Conservation (phyloP, 2,329 filamentous ascomycete species). For the Neobulgaria alba region DNA sequence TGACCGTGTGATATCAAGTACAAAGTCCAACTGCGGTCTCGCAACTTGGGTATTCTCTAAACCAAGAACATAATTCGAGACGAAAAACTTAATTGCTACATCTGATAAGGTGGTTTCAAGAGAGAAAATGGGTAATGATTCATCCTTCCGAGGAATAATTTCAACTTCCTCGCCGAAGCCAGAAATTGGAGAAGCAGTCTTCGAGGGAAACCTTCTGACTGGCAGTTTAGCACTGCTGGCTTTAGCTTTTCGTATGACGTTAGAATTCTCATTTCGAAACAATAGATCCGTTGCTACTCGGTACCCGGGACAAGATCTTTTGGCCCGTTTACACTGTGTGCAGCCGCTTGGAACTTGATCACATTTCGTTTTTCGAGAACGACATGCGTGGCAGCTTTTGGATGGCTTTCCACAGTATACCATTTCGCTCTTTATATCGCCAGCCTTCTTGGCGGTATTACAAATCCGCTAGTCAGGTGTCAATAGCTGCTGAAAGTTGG, state of each 20-base stretch:
- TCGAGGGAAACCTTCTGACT: constrained; percentile 5
- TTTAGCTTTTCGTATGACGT: constrained; percentile 41
- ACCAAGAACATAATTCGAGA: constrained; percentile 29
- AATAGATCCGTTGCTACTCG: constrained; percentile 47
- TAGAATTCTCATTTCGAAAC: constrained; percentile 48
- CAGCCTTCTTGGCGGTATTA: too few relatives aligned
- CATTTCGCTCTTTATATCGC: constrained; percentile 37
- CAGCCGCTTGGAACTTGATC: constrained; percentile 44
- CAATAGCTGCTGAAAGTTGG: too few relatives aligned
- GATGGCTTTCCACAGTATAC: constrained; percentile 51
- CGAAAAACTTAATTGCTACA: constrained; percentile 20
- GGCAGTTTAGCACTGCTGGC: constrained; percentile 25
- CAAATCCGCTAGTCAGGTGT: too few relatives aligned
- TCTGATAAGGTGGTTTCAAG: constrained; percentile 26
- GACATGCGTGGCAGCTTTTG: constrained; percentile 46
- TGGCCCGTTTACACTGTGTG: constrained; percentile 45
- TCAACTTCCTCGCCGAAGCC: constrained; percentile 12
- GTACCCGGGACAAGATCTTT: constrained; percentile 45
- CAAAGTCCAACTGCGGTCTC: constrained; percentile 43
- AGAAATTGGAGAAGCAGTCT: not conserved
- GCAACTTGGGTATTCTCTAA: constrained; percentile 30
- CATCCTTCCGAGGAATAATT: constrained; percentile 27
- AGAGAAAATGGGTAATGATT: constrained; percentile 24
- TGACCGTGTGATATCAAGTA: constrained; percentile 41
- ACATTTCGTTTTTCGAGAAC: constrained; percentile 48